Percentiles rank a stretch among this genome's conserved stretches.
Conservation (phyloP, 2,329 filamentous ascomycete genomes). For the Phaeosphaeriaceae sp. region DNA sequence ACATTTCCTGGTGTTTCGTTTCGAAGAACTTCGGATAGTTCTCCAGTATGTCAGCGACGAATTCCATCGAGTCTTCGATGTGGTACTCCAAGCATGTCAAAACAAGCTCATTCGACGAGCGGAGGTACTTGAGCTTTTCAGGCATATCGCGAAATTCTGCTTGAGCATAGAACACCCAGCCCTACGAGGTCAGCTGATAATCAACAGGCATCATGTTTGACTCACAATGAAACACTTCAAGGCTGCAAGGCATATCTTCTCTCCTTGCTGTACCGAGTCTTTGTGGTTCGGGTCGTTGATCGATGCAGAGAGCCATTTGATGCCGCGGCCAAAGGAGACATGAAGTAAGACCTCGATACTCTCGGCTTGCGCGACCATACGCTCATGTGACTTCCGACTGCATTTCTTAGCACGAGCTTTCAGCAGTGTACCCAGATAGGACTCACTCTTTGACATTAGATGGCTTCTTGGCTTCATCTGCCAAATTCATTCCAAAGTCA, state of each 20-base stretch:
- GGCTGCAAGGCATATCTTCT: conserved; percentile 43
- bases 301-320: conserved; percentile 40
- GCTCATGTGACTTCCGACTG: conserved; percentile 57
- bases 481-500: conserved; percentile 70
- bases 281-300: conserved; percentile 31
- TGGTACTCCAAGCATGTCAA: conserved; percentile 67
- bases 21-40: conserved; percentile 46
- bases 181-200: conserved; percentile 52
- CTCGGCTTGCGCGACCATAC: conserved; percentile 60
- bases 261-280: conserved; percentile 32
- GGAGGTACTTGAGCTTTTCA: conserved; percentile 65
- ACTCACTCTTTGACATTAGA: conserved; percentile 63
- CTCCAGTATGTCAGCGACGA: conserved; percentile 45
- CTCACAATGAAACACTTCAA: conserved; percentile 44
- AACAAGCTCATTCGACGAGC: conserved; percentile 65
- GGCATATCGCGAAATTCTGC: conserved; percentile 65
- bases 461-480: conserved; percentile 72
- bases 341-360: conserved; percentile 60
- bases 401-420: conserved; percentile 4
- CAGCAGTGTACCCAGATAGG: background rate
- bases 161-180: conserved; percentile 78
- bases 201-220: background rate
- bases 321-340: conserved; percentile 46
- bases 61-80: conserved; percentile 52
- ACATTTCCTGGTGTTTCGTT: conserved; percentile 36